Evolutionary conservation across 768 basidiomycete species (phyloP), one percentile per base, ranked within the genome.

Genomic region (Xerocomellus intermedius): DNA sequence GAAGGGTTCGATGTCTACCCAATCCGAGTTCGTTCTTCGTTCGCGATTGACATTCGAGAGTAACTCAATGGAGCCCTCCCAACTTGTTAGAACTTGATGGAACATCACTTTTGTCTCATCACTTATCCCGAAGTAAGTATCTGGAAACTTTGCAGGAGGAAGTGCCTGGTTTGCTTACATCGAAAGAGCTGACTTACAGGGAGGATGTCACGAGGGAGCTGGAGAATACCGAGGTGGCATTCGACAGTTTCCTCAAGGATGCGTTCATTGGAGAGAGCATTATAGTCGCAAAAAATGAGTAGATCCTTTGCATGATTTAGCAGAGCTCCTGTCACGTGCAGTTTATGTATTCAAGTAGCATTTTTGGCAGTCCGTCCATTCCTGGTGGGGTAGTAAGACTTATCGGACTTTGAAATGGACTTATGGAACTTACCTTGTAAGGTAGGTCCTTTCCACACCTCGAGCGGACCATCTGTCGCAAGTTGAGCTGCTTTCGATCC

Each of bases 181-280:
- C 65, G 12, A 82, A 81, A 5, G 74, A 81, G 58, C 56, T 83
- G 49, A 78, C 74, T 56, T 74, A 76, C 56, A 67, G 57, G 13
- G 82, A 85, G 54, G 75, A 82, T 38, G 52, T 81, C 1, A 73
- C 65, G 12, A 63, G 66, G n/a, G n/a, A n/a, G 12, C 60, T 85
- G 28, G 78, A 79, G 38, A 65, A 65, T 3, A 39, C 44, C 3
- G 62, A 64, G 12, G 38, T n/a, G 8, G 50, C 59, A 7, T 44
- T 58, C 3, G 42, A 44, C 3, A 42, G 2, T 44, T 58, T 61
- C 42, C 42, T 58, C 22, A 51, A 48, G 33, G 63, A 52, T 22
- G 35, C 28, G 8, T 53, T 52, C 14, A 58, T 45, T 37, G 60
- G 53, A 43, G 54, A 62, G 46, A 54, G 35, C 9, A n/a, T 49